These are phyloP conservation scores for Mycena citricolor DNA, from an alignment of 1,284 basidiomycete genomes.

Conservation along the genomic window DNA sequence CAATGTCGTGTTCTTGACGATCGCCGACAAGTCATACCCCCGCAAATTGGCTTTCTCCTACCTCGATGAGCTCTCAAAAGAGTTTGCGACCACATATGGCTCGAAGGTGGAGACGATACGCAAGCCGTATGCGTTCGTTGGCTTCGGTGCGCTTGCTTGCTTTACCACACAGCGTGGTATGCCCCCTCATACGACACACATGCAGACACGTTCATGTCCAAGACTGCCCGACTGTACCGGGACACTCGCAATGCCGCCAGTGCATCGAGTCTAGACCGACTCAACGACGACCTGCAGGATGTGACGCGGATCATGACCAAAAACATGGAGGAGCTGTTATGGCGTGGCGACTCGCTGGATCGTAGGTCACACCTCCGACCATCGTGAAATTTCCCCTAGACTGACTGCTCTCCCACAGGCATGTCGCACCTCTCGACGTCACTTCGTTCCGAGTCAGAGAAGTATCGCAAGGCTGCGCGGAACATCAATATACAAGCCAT, in stretches of 20 bases:
- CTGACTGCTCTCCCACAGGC: slow-evolving; percentile 45
- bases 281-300: slow-evolving; percentile 96
- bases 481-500: slow-evolving; percentile 95
- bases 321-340: slow-evolving; percentile 99
- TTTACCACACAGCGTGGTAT: not conserved
- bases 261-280: slow-evolving; percentile 72
- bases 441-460: slow-evolving; percentile 95
- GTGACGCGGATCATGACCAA: slow-evolving; percentile 99
- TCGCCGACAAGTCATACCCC: slow-evolving; percentile 96
- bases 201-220: slow-evolving; percentile 96
- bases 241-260: slow-evolving; percentile 87
- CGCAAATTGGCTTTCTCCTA: slow-evolving; percentile 97
- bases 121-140: slow-evolving; percentile 94
- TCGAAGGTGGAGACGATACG: slow-evolving; percentile 82
- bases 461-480: slow-evolving; percentile 93
- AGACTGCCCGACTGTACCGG: slow-evolving; percentile 92
- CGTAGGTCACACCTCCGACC: slow-evolving; percentile 49
- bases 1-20: slow-evolving; percentile 93
- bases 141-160: slow-evolving; percentile 82
- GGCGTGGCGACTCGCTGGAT: slow-evolving; percentile 96
- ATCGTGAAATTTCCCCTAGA: slow-evolving; percentile 7
- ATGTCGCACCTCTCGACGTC: slow-evolving; percentile 99
- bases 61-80: slow-evolving; percentile 95
- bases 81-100: slow-evolving; percentile 92
- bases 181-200: slow-evolving; percentile 2